Base-by-base conservation (phyloP, 2,329 filamentous ascomycete genomes). In the Hymenoscyphus fraxineus region DNA sequence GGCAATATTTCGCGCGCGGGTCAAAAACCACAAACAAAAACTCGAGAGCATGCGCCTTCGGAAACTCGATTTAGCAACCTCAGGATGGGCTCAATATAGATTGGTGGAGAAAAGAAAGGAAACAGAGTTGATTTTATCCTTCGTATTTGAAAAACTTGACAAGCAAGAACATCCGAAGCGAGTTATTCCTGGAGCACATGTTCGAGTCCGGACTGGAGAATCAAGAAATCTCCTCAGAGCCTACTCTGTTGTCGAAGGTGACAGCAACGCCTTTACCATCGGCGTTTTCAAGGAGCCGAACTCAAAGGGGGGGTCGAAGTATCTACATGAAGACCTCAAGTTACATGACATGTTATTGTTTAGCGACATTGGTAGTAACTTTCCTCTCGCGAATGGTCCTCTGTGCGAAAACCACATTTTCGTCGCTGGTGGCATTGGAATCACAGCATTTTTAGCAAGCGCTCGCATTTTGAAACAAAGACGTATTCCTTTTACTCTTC, bases 371-470 rank as follows among this genome's bases (percentile, higher is more conserved):
- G 84, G 81, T 0, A 72, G 76, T 0, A 82, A 80, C 54, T 79
- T 87, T 35, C 79, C 80, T 1, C 74, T 80, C 1, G 77, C 77
- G 0, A 88, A 85, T 0, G 87, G 86, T 0, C 71, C 64, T 2
- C 75, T 79, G 0, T 83, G 84, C 6, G 85, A 83, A 67, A 79
- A 83, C 59, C 86, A 89, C 68, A 78, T 89, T 47, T 84, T 89
- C 69, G 82, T 90, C 38, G 85, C 81, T 0, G 87, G 84, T 10
- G 88, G 87, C 0, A 85, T 90, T 38, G 87, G 87, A 0, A 83
- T 90, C 66, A 90, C 88, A 1, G 87, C 87, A 0, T 89, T 89
- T 67, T 70, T 90, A 12, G 70, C 78, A 0, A 76, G 85, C 22
- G 71, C 85, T 2, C 75, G 81, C 59, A 61, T 35, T 0, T 80